Evolutionary conservation across 2,329 filamentous ascomycete species (phyloP).

Genomic region (Scortechinia acanthostroma): DNA sequence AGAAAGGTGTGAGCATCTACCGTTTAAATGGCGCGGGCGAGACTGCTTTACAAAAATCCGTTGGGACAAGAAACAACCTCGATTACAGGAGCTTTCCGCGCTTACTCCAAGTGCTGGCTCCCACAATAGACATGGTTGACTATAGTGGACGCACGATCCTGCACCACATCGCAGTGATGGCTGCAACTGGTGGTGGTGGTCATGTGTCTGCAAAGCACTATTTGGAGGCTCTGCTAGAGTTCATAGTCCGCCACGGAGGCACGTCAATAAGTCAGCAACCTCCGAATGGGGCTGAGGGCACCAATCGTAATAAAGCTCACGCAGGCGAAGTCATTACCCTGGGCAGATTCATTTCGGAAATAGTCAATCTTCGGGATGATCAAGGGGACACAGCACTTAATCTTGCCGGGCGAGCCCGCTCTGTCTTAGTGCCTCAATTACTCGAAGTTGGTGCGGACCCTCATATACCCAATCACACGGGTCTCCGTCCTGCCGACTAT

Average conservation of each 20-base stretch:
- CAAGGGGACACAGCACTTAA: conserved; percentile 60
- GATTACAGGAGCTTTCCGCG: conserved; percentile 58
- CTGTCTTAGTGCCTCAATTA: conserved; percentile 58
- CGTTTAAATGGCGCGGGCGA: conserved; percentile 56
- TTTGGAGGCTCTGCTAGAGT: conserved; percentile 56
- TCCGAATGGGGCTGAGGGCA: conserved; percentile 8
- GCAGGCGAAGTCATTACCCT: conserved; percentile 42
- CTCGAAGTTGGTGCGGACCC: conserved; percentile 60
- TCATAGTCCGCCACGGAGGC: conserved; percentile 48
- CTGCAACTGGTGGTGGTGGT: conserved; percentile 55
- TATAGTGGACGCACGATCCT: conserved; percentile 54
- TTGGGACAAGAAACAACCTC: conserved; percentile 56
- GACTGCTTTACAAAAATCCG: conserved; percentile 56
- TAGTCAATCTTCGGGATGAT: conserved; percentile 60
- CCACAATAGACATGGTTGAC: conserved; percentile 57
- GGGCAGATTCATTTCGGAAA: conserved; percentile 56
- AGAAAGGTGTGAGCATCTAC: conserved; percentile 55
- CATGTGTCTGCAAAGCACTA: conserved; percentile 57
- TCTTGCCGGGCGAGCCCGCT: conserved; percentile 56
- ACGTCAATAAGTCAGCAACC: conserved; percentile 12
- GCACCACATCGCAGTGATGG: conserved; percentile 61
- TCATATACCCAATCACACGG: conserved; percentile 54
- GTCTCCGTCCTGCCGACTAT: conserved; percentile 55
- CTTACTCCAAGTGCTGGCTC: conserved; percentile 50
- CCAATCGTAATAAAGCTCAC: conserved; percentile 11